phyloP scores from a whole-genome alignment of 441 rosid genomes.

The Adansonia gregorii region DNA sequence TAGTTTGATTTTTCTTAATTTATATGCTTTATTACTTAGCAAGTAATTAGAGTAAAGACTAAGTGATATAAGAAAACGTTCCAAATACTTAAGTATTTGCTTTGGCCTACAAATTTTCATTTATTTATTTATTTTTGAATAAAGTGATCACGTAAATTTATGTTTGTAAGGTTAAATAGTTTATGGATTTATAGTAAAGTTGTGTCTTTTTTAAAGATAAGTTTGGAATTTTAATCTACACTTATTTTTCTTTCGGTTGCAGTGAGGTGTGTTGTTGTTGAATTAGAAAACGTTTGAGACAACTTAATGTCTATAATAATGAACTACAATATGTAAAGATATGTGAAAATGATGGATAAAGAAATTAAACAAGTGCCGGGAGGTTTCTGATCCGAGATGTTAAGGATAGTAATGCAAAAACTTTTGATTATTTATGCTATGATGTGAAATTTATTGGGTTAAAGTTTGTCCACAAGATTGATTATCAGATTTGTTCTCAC shows the following conservation, averaged over 20 bases:
- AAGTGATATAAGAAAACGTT: no score
- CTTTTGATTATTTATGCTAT: not conserved
- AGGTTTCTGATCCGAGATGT: not conserved
- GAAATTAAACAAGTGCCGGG: not conserved
- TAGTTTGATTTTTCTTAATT: not conserved
- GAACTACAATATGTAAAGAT: not conserved
- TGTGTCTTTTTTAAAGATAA: not conserved
- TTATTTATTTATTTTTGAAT: not conserved
- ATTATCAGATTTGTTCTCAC: not conserved
- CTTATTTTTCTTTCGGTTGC: not conserved
- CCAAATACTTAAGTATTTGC: not conserved
- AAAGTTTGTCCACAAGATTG: not conserved
- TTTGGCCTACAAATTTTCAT: not conserved
- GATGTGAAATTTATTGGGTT: not conserved
- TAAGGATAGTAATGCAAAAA: not conserved
- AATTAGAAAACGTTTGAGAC: not conserved
- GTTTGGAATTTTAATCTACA: not conserved
- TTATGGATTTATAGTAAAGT: conserved; percentile 2
- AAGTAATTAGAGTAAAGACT: no score
- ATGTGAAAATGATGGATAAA: not conserved
- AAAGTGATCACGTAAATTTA: not conserved
- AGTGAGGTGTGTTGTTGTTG: not conserved
- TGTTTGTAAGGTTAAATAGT: not conserved
- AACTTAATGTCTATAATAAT: not conserved
- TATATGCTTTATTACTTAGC: not conserved